These are phyloP conservation scores for Tanacetum coccineum DNA, from an alignment of 129 eudicot species.

Conservation along the genomic window DNA sequence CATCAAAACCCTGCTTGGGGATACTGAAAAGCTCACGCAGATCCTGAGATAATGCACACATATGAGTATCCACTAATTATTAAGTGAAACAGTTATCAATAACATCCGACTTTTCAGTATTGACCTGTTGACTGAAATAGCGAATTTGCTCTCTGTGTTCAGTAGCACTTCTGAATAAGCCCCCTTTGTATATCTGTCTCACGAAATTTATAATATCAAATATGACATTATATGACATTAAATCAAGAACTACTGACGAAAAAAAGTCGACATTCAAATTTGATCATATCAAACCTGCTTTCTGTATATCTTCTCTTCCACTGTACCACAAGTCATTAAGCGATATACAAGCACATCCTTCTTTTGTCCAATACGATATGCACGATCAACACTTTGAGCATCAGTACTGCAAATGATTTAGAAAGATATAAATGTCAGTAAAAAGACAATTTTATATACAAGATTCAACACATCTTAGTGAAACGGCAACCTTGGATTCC, in stretches of 20 bases:
- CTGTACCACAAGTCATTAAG: slow-evolving; percentile 92
- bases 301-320: slow-evolving; percentile 91
- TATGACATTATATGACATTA: too few species aligned
- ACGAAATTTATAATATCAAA: slow-evolving; percentile 8
- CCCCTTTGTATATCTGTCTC: slow-evolving; percentile 83
- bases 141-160: slow-evolving; percentile 97
- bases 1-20: slow-evolving; percentile 86
- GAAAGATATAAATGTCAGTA: background rate
- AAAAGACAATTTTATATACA: background rate
- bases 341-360: slow-evolving; percentile 97
- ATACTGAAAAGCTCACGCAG: slow-evolving; percentile 81
- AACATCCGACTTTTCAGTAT: slow-evolving; percentile 1
- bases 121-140: slow-evolving; percentile 87
- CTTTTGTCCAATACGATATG: slow-evolving; percentile 88
- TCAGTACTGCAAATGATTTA: slow-evolving; percentile 63
- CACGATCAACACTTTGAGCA: slow-evolving; percentile 96
- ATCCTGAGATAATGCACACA: slow-evolving; percentile 50
- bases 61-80: background rate
- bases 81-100: background rate
- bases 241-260: too few species aligned
- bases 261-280: background rate
- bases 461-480: background rate
- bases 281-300: slow-evolving; percentile 64
- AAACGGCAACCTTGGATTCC: slow-evolving; percentile 82
- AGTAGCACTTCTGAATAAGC: slow-evolving; percentile 93